Percentiles rank a stretch among this genome's conserved stretches.
These are phyloP conservation scores for Tylopilus intermedius DNA, from an alignment of 768 basidiomycete genomes.

Conservation along the genomic window DNA sequence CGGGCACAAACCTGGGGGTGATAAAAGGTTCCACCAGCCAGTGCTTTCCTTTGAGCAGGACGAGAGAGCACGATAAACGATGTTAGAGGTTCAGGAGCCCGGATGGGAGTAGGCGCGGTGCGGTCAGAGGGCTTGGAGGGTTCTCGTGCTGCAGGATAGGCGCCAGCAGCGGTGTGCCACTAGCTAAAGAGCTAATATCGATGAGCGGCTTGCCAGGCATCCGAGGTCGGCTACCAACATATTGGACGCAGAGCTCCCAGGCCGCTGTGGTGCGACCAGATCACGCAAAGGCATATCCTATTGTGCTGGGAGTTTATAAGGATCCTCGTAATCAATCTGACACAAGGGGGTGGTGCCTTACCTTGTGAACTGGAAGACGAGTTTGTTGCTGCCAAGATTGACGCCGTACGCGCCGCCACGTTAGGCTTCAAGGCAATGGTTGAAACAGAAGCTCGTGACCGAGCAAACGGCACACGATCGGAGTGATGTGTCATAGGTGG, in stretches of 20 bases:
- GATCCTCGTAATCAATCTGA: background rate
- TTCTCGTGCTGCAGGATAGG: slow-evolving; percentile 28
- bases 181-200: slow-evolving; percentile 30
- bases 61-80: slow-evolving; percentile 62
- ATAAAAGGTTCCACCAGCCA: slow-evolving; percentile 70
- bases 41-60: slow-evolving; percentile 37
- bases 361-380: slow-evolving; percentile 25
- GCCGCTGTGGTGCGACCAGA: slow-evolving; percentile 57
- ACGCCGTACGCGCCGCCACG: slow-evolving; percentile 44
- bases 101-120: slow-evolving; percentile 54
- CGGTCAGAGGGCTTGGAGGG: slow-evolving; percentile 10
- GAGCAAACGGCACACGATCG: slow-evolving; percentile 10
- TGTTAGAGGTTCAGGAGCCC: slow-evolving; percentile 48
- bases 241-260: slow-evolving; percentile 53
- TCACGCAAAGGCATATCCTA: slow-evolving; percentile 60
- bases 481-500: slow-evolving; percentile 27
- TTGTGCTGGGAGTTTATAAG: slow-evolving; percentile 2
- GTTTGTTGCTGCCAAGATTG: slow-evolving; percentile 33
- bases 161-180: slow-evolving; percentile 34
- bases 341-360: slow-evolving; percentile 18
- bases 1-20: slow-evolving; percentile 87
- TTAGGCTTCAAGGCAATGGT: slow-evolving; percentile 53
- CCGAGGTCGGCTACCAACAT: slow-evolving; percentile 23
- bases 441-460: slow-evolving; percentile 51
- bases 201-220: slow-evolving; percentile 42